phyloP scores from a whole-genome alignment of 2,329 filamentous ascomycete species.

The Penicillium sp. region DNA sequence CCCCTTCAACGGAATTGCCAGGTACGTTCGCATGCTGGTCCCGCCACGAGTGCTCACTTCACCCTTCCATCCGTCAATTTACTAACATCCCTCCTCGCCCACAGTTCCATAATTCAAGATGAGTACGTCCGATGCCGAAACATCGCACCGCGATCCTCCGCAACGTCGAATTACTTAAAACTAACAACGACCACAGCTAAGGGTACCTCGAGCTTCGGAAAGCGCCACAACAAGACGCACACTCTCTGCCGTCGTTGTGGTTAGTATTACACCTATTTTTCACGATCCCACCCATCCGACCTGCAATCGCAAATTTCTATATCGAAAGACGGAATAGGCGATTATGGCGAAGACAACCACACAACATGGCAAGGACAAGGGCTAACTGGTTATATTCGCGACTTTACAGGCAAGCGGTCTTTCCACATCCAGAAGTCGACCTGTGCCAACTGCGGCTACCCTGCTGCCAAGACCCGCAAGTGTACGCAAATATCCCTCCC shows the following conservation, averaged over 20 bases:
- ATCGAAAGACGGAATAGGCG: constrained; percentile 13
- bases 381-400: constrained; percentile 30
- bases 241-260: constrained; percentile 97
- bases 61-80: constrained; percentile 6
- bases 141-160: constrained; percentile 24
- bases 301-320: constrained; percentile 19
- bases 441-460: constrained; percentile 94
- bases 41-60: constrained; percentile 6
- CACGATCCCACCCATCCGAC: constrained; percentile 14
- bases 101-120: constrained; percentile 56
- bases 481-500: constrained; percentile 64
- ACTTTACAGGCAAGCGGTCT: constrained; percentile 75
- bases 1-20: constrained; percentile 48
- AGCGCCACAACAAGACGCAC: constrained; percentile 98
- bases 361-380: constrained; percentile 13
- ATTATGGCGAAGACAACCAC: constrained; percentile 11
- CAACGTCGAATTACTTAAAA: constrained; percentile 31
- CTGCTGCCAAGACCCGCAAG: constrained; percentile 94
- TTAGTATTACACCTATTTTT: constrained; percentile 55
- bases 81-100: constrained; percentile 26
- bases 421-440: constrained; percentile 99
- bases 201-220: constrained; percentile 70
- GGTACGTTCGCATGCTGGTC: constrained; percentile 33
- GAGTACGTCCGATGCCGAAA: constrained; percentile 51
- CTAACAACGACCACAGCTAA: constrained; percentile 59